phyloP scores from a whole-genome alignment of 2,329 filamentous ascomycete species.

The Fusarium vanettenii region DNA sequence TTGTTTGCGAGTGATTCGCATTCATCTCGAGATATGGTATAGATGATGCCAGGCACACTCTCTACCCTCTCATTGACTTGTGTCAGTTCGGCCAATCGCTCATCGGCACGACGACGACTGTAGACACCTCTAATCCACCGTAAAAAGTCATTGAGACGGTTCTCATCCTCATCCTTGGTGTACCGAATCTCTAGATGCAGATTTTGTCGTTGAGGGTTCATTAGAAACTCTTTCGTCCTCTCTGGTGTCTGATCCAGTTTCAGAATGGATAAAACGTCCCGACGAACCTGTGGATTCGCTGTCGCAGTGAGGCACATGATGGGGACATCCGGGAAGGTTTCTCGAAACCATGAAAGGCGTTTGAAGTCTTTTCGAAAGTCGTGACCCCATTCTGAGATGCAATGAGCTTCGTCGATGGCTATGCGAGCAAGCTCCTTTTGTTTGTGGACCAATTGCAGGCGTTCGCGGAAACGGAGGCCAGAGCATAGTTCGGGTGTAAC shows the following conservation, averaged over 20 bases:
- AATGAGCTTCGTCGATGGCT: slow-evolving; percentile 94
- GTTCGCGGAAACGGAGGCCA: slow-evolving; percentile 79
- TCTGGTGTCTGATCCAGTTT: slow-evolving; percentile 70
- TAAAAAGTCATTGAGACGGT: slow-evolving; percentile 79
- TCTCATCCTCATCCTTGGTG: slow-evolving; percentile 79
- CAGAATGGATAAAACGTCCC: slow-evolving; percentile 84
- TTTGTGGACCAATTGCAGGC: slow-evolving; percentile 77
- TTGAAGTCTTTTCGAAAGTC: slow-evolving; percentile 97
- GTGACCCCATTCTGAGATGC: slow-evolving; percentile 98
- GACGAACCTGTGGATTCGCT: slow-evolving; percentile 81
- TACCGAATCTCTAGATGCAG: slow-evolving; percentile 92
- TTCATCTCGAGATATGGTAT: slow-evolving; percentile 79
- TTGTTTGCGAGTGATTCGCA: slow-evolving; percentile 77
- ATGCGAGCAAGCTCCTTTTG: slow-evolving; percentile 89
- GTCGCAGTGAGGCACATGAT: slow-evolving; percentile 95
- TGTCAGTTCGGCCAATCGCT: slow-evolving; percentile 69
- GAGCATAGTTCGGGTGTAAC: slow-evolving; percentile 93
- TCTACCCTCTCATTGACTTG: slow-evolving; percentile 65
- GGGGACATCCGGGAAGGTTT: slow-evolving; percentile 84
- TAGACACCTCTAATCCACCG: slow-evolving; percentile 81
- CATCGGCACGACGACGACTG: slow-evolving; percentile 70
- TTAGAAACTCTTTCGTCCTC: slow-evolving; percentile 79
- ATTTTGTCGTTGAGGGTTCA: slow-evolving; percentile 85
- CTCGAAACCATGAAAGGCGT: slow-evolving; percentile 85
- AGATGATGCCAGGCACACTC: slow-evolving; percentile 81